A percentile compares a stretch with the other conserved stretches of the same genome.
These are phyloP conservation scores for Volvariella volvacea DNA, from an alignment of 1,284 basidiomycete genomes.

Conservation along the genomic window DNA sequence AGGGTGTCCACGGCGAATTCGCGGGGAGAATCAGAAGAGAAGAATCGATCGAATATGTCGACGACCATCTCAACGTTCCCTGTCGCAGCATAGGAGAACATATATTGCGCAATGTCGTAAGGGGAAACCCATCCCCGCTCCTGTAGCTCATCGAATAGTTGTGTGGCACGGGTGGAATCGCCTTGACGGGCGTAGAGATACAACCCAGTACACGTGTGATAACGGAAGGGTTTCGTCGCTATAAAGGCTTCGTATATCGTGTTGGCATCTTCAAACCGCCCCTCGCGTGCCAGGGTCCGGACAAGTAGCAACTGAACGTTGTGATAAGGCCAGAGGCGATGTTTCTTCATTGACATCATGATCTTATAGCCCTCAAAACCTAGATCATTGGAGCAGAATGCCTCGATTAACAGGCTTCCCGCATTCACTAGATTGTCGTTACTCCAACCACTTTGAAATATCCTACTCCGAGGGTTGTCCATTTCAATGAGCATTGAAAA, in stretches of 20 bases:
- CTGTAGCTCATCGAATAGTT: slow-evolving; percentile 33
- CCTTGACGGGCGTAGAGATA: slow-evolving; percentile 48
- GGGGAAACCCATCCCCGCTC: slow-evolving; percentile 20
- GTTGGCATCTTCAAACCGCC: slow-evolving; percentile 36
- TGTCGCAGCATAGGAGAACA: slow-evolving; percentile 48
- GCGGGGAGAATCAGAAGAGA: slow-evolving; percentile 26
- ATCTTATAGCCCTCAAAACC: slow-evolving; percentile 37
- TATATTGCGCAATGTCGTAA: slow-evolving; percentile 34
- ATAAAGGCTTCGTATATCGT: slow-evolving; percentile 29
- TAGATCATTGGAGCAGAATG: slow-evolving; percentile 24
- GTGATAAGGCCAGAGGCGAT: slow-evolving; percentile 23
- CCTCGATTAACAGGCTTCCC: slow-evolving; percentile 35
- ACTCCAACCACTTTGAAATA: slow-evolving; percentile 22
- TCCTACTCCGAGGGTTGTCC: slow-evolving; percentile 25
- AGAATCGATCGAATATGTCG: slow-evolving; percentile 48
- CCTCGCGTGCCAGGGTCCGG: slow-evolving; percentile 35
- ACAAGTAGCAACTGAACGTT: slow-evolving; percentile 31
- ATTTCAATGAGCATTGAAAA: slow-evolving; percentile 26
- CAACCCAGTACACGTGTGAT: slow-evolving; percentile 40
- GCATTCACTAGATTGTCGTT: slow-evolving; percentile 21
- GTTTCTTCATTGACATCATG: slow-evolving; percentile 32
- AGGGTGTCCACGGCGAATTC: slow-evolving; percentile 31
- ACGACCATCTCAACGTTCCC: slow-evolving; percentile 37
- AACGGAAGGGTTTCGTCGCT: slow-evolving; percentile 11
- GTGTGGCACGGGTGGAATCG: slow-evolving; percentile 33